A percentile compares a stretch with the other conserved stretches of the same genome.
phyloP scores from a whole-genome alignment of 371 early-diverging fungal species.

The Cokeromyces recurvatus region DNA sequence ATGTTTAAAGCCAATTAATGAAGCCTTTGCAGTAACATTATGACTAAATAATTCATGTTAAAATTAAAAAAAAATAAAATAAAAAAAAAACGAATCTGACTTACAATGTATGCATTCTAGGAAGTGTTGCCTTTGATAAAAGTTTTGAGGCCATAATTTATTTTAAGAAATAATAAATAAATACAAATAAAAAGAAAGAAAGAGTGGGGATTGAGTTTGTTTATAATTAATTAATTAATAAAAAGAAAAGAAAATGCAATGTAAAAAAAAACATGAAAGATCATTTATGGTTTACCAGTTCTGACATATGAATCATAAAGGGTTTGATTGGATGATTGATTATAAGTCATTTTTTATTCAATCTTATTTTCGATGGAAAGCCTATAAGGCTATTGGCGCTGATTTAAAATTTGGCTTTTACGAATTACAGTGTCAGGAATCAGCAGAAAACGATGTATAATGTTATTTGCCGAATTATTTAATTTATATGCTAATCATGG shows the following conservation, averaged over 20 bases:
- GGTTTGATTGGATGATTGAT: background rate
- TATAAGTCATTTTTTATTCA: no score
- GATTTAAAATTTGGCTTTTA: no score
- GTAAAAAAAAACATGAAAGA: slow-evolving; percentile 7
- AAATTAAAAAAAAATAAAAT: background rate
- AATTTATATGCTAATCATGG: no score
- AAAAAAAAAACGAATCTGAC: no score
- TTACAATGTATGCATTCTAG: slow-evolving; percentile 23
- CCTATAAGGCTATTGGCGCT: background rate
- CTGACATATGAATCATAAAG: slow-evolving; percentile 6
- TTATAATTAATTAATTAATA: background rate
- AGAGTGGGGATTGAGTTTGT: background rate
- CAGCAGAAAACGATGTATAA: no score
- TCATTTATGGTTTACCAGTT: slow-evolving; percentile 12
- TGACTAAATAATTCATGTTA: slow-evolving; percentile 7
- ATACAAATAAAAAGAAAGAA: slow-evolving; percentile 9
- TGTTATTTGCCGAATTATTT: no score
- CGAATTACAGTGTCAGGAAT: no score
- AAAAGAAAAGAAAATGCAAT: slow-evolving; percentile 9
- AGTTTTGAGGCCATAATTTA: slow-evolving; percentile 35
- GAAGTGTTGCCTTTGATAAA: slow-evolving; percentile 25
- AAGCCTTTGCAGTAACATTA: slow-evolving; percentile 12
- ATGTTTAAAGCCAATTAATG: slow-evolving; percentile 31
- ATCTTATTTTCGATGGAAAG: no score
- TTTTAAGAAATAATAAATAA: background rate